Conservation (phyloP, 768 basidiomycete species). For the Cystofilobasidium macerans region DNA sequence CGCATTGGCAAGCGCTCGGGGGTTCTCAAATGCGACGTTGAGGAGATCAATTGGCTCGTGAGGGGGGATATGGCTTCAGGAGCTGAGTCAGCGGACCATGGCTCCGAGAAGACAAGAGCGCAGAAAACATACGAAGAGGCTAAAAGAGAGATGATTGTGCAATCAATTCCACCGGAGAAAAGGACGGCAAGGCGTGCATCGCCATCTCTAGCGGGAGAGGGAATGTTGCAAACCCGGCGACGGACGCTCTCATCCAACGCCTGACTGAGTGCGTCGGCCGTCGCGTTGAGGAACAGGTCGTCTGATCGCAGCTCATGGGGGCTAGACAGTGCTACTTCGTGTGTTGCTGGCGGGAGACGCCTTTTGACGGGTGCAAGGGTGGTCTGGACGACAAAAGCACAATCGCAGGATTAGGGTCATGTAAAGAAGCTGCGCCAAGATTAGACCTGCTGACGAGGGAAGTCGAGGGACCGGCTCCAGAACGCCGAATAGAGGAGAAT, state of each 20-base stretch:
- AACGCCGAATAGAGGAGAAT: no score
- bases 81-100: not conserved
- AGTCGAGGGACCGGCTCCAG: no score
- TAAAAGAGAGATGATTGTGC: conserved; percentile 66
- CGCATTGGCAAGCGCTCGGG: conserved; percentile 52
- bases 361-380: conserved; percentile 27
- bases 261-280: conserved; percentile 30
- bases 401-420: no score
- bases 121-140: conserved; percentile 52
- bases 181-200: conserved; percentile 49
- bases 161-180: conserved; percentile 95
- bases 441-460: no score
- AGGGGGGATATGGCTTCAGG: conserved; percentile 53
- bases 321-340: not conserved
- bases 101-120: conserved; percentile 1
- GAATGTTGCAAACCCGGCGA: conserved; percentile 59
- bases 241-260: conserved; percentile 55
- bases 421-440: no score
- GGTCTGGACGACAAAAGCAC: conserved; percentile 20
- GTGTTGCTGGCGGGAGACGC: conserved; percentile 11
- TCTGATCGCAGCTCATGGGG: conserved; percentile 2
- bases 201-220: conserved; percentile 36
- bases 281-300: conserved; percentile 41
- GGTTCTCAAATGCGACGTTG: conserved; percentile 92
- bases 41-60: conserved; percentile 81